Percentiles rank a stretch among this genome's conserved stretches.
These are phyloP conservation scores for Pythium dissotocum DNA, from an alignment of 352 stramenopile genomes.

Conservation along the genomic window DNA sequence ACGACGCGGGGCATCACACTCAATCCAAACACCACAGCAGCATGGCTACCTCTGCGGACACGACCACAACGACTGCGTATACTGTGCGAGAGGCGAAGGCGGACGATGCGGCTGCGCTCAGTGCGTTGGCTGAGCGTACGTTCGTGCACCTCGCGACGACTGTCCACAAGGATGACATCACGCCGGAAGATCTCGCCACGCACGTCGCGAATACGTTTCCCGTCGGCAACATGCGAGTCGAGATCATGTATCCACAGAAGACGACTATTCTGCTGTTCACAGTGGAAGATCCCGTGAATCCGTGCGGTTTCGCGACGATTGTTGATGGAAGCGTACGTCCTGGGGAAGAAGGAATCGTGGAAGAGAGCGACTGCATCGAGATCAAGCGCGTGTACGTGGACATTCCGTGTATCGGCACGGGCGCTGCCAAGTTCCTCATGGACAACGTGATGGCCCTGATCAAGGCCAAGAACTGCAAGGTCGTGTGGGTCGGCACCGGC, in stretches of 20 bases:
- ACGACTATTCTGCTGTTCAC: constrained; percentile 32
- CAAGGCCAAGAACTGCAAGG: constrained; percentile 21
- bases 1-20: too few species aligned
- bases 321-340: constrained; percentile 26
- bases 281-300: neutral
- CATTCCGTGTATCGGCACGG: constrained; percentile 28
- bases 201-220: constrained; percentile 23
- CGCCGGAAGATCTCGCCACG: constrained; percentile 21
- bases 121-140: constrained; percentile 31
- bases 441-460: constrained; percentile 31
- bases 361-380: constrained; percentile 25
- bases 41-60: too few species aligned
- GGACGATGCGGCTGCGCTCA: constrained; percentile 24
- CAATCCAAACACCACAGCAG: too few species aligned
- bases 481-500: constrained; percentile 35
- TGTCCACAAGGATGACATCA: constrained; percentile 15
- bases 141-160: constrained; percentile 27
- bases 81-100: constrained; percentile 21
- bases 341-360: constrained; percentile 20
- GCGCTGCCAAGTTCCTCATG: constrained; percentile 31
- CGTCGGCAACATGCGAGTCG: constrained; percentile 21
- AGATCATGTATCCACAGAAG: constrained; percentile 26
- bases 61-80: neutral
- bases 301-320: constrained; percentile 33
- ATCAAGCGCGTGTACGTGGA: constrained; percentile 40